Evolutionary conservation across 1,139 yeast genomes (phyloP).

Genomic region (Candida sanyaensis): DNA sequence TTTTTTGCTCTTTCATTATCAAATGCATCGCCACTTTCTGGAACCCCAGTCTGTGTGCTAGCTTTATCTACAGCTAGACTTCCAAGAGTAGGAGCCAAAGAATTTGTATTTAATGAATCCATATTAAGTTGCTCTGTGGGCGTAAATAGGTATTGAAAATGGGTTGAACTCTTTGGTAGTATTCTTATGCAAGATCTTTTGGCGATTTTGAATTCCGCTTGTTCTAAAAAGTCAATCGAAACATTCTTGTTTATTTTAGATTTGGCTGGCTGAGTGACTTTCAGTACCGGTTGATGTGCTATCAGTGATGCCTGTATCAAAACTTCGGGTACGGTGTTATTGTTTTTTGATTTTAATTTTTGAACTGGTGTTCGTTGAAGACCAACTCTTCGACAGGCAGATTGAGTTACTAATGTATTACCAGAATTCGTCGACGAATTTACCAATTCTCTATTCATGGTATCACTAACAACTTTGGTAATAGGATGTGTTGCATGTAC

Average conservation of each 20-base stretch:
- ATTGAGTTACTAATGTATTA: too few species aligned
- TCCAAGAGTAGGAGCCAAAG: too few species aligned
- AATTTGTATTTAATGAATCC: too few species aligned
- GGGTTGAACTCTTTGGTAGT: conserved; percentile 8
- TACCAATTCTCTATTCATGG: too few species aligned
- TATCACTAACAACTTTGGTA: background rate
- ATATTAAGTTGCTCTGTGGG: background rate
- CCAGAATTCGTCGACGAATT: too few species aligned
- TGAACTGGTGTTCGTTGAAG: background rate
- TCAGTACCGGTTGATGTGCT: background rate
- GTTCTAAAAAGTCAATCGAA: background rate
- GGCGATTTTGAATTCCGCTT: background rate
- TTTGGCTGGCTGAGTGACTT: background rate
- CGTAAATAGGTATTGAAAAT: conserved; percentile 8
- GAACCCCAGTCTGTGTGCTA: too few species aligned
- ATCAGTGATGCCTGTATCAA: too few species aligned
- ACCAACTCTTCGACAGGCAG: background rate
- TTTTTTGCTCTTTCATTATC: background rate
- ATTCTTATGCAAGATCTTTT: conserved; percentile 9
- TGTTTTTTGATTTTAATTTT: background rate
- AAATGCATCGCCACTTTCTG: too few species aligned
- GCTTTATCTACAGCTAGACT: too few species aligned
- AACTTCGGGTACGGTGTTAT: background rate
- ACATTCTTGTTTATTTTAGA: too few species aligned
- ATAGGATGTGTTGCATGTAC: background rate